phyloP scores from a whole-genome alignment of 176 grass and related monocot genomes.

The Bothriochloa decipiens region DNA sequence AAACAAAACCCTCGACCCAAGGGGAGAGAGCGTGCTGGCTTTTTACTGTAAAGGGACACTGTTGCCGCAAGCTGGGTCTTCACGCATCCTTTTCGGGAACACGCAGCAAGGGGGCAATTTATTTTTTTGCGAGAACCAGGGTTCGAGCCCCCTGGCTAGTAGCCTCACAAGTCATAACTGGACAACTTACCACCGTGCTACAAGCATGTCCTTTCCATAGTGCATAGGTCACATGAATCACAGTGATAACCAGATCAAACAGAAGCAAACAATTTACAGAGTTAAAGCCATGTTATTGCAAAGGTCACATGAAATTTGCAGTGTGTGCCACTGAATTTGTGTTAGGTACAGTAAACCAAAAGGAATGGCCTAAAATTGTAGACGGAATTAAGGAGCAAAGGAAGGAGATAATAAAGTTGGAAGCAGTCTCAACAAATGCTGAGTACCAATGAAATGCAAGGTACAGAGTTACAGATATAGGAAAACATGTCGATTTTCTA shows the following conservation, averaged over 20 bases:
- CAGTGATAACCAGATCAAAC: conserved; percentile 10
- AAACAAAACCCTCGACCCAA: not conserved
- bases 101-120: not conserved
- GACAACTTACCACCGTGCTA: not conserved
- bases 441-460: not conserved
- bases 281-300: conserved; percentile 25
- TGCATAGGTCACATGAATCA: conserved; percentile 6
- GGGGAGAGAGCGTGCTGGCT: not conserved
- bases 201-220: conserved; percentile 6
- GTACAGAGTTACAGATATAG: not conserved
- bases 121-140: not conserved
- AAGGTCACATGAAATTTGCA: conserved; percentile 1
- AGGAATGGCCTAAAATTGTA: conserved; percentile 16
- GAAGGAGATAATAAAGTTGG: conserved; percentile 28
- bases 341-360: conserved; percentile 37
- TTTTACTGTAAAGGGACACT: not conserved
- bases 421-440: not conserved
- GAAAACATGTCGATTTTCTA: not conserved
- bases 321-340: not conserved
- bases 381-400: conserved; percentile 22
- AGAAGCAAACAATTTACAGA: conserved; percentile 1
- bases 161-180: not conserved
- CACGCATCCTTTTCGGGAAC: not conserved
- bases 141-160: not conserved
- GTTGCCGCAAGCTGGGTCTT: not conserved